phyloP scores from a whole-genome alignment of 1,139 yeast species.

The Hyphopichia wangnamkhiaoensis region DNA sequence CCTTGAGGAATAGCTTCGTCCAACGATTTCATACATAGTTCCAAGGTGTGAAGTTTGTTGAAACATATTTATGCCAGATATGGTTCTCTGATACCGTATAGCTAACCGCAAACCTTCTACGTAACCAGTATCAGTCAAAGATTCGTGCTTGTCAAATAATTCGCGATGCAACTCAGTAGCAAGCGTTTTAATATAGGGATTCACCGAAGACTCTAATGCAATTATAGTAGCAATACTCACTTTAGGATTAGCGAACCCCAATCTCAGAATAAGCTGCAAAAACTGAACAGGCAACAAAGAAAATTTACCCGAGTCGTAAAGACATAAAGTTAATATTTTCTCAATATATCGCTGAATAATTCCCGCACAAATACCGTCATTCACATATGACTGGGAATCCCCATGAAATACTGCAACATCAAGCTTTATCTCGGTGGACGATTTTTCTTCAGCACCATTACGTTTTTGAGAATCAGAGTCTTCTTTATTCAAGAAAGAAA shows the following conservation, averaged over 20 bases:
- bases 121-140: constrained; percentile 66
- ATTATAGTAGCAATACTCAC: constrained; percentile 66
- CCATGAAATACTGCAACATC: constrained; percentile 61
- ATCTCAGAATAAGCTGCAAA: constrained; percentile 53
- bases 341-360: constrained; percentile 63
- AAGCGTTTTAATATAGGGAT: constrained; percentile 40
- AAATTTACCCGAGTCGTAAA: constrained; percentile 40
- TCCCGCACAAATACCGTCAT: constrained; percentile 74
- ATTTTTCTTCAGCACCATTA: constrained; percentile 33
- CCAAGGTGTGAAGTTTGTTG: not conserved
- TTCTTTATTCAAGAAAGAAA: constrained; percentile 54
- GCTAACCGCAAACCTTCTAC: constrained; percentile 65
- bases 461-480: constrained; percentile 46
- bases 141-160: constrained; percentile 65
- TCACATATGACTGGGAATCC: constrained; percentile 41
- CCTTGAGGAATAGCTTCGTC: constrained; percentile 42
- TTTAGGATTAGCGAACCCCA: constrained; percentile 78
- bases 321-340: constrained; percentile 49
- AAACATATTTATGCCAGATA: constrained; percentile 12
- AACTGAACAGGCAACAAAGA: constrained; percentile 55
- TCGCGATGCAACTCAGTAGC: constrained; percentile 57
- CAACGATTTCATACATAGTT: constrained; percentile 35
- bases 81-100: constrained; percentile 39
- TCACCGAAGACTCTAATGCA: constrained; percentile 63
- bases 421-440: constrained; percentile 27